Conservation (phyloP, 2,329 filamentous ascomycete genomes). For the Penicillium sp. region DNA sequence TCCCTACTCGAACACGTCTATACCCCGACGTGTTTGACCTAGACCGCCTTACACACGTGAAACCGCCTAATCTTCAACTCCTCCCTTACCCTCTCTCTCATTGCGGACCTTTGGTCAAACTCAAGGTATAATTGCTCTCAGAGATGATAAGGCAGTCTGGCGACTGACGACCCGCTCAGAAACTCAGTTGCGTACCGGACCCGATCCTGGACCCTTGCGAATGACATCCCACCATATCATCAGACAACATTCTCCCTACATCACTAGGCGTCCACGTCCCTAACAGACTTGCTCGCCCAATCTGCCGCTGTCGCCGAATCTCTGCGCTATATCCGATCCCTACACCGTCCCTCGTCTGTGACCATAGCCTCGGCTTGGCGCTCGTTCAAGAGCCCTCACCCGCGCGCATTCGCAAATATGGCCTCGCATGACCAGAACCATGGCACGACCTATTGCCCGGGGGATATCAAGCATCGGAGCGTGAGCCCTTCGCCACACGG, state of each 20-base stretch:
- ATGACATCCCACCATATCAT: constrained; percentile 15
- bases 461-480: constrained; percentile 38
- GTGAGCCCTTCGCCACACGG: constrained; percentile 45
- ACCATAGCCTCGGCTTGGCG: background rate
- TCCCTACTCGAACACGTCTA: background rate
- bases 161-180: constrained; percentile 10
- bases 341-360: background rate
- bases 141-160: background rate
- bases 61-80: constrained; percentile 13
- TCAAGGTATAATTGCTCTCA: constrained; percentile 3
- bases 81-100: background rate
- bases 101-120: background rate
- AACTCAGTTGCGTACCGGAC: background rate
- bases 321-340: background rate
- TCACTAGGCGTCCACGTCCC: constrained; percentile 3
- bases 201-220: constrained; percentile 14
- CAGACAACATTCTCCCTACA: constrained; percentile 3
- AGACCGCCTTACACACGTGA: constrained; percentile 30
- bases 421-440: constrained; percentile 33
- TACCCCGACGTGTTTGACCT: constrained; percentile 4
- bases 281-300: background rate
- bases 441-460: constrained; percentile 37
- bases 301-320: background rate
- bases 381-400: constrained; percentile 8
- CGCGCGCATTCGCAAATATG: constrained; percentile 27